A percentile compares a stretch with the other conserved stretches of the same genome.
These are phyloP conservation scores for Diaporthe longicolla DNA, from an alignment of 2,329 filamentous ascomycete species.

Conservation along the genomic window DNA sequence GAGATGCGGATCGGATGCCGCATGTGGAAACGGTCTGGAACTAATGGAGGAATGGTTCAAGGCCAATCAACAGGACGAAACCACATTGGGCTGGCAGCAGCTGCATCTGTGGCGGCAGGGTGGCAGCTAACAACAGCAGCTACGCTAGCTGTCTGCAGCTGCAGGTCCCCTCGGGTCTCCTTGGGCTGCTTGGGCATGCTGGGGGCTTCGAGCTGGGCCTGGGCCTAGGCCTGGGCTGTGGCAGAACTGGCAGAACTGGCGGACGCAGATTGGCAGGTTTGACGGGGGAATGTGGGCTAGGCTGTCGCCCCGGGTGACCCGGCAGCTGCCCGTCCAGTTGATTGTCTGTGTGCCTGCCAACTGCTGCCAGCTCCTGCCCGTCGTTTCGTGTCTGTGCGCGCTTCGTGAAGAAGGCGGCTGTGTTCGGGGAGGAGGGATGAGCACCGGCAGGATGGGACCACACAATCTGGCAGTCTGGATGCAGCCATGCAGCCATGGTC, in stretches of 20 bases:
- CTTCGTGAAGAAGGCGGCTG: constrained; percentile 17
- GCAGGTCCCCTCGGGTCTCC: constrained; percentile 19
- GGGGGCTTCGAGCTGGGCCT: background rate
- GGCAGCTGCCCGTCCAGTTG: background rate
- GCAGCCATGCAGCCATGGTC: too few species aligned
- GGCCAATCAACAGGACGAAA: constrained; percentile 20
- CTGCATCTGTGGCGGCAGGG: constrained; percentile 12
- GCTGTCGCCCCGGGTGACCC: constrained; percentile 20
- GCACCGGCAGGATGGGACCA: constrained; percentile 25
- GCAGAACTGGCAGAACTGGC: background rate
- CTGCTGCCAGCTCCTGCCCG: too few species aligned
- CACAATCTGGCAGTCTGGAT: constrained; percentile 1
- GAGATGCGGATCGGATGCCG: constrained; percentile 29
- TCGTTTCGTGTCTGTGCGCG: background rate
- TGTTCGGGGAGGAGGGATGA: constrained; percentile 32
- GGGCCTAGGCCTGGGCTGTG: background rate
- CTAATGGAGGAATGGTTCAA: constrained; percentile 30
- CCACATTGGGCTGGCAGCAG: constrained; percentile 25
- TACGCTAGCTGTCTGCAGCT: constrained; percentile 2
- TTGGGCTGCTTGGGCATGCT: background rate
- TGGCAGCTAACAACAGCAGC: background rate
- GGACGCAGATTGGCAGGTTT: background rate
- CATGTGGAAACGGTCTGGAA: constrained; percentile 34
- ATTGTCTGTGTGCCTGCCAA: background rate
- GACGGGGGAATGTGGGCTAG: background rate